Base-by-base conservation (phyloP, 768 basidiomycete species). In the Suillus ampliporus region DNA sequence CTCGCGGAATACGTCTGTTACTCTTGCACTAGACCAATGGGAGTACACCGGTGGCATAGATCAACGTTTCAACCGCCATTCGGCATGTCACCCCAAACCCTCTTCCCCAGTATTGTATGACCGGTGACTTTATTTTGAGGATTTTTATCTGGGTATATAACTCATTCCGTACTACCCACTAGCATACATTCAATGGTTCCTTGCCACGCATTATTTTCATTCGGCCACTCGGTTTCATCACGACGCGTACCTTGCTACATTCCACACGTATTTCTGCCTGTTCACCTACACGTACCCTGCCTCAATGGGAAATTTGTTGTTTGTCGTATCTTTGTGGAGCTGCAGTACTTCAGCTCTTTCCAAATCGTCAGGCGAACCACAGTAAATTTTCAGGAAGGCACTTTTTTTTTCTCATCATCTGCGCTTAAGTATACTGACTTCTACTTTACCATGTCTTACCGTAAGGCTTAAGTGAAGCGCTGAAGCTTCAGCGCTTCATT, bases 81-180 rank as follows among this genome's bases (percentile, higher is more conserved):
- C 26, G 38, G 23, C 38, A 9, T 26, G 26, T 13, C 11, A 28
- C 34, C 31, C 52, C 46, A 15, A 47, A 35, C 17, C 38, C 21
- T 28, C 26, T 54, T 7, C 35, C 17, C 54, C 23, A 56, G 17
- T 47, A 17, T 56, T 40, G 53, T 54, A 56, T 40, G 54, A 56
- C 28, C 19, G 11, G 17, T 56, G 17, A 17, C 38, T 38, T 54
- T 35, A 38, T 13, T 51, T 51, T 51, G 9, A 54, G 7, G 54
- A 17, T 54, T 40, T 53, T 26, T 56, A 56, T 56, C 26, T 56
- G 15, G 26, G 37, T 56, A 56, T 56, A 56, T 40, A 56, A 56
- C 54, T 40, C 54, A 56, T 56, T 51, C 50, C 50, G 28, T 6
- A 56, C 23, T 23, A 37, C 17, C 17, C 23, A 56, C 54, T 56